phyloP scores from a whole-genome alignment of 306 rosid species.

The Pterocarpus santalinus region DNA sequence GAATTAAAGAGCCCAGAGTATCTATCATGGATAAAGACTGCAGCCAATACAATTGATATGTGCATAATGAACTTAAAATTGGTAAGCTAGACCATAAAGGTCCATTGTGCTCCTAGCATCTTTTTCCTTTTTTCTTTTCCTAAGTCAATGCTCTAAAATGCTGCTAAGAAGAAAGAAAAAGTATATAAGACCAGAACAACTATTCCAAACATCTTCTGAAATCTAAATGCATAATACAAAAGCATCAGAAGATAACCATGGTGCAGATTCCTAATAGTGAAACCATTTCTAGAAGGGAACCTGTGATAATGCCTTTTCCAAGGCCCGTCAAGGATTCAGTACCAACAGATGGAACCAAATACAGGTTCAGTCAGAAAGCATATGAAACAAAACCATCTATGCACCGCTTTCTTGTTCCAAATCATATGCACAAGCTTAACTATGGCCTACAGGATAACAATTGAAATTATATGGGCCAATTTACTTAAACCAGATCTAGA shows the following conservation, averaged over 20 bases:
- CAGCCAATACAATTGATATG: slow-evolving; percentile 5
- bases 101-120: not conserved
- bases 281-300: no score
- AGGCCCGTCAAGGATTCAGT: no score
- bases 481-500: slow-evolving; percentile 32
- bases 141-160: not conserved
- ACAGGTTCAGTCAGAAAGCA: no score
- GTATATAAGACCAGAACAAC: not conserved
- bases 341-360: no score
- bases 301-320: no score
- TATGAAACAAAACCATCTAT: not conserved
- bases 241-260: slow-evolving; percentile 14
- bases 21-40: no score
- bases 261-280: not conserved
- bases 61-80: slow-evolving; percentile 20
- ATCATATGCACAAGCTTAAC: no score
- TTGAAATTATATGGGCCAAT: slow-evolving; percentile 3
- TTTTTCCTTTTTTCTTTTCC: not conserved
- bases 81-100: slow-evolving; percentile 9
- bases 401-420: no score
- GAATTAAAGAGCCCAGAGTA: slow-evolving; percentile 13
- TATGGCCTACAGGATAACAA: not conserved
- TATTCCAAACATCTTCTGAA: not conserved
- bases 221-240: not conserved
- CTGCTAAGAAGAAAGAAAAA: not conserved